A percentile compares a stretch with the other conserved stretches of the same genome.
These are phyloP conservation scores for Ochetophila trinervis DNA, from an alignment of 306 rosid species.

Conservation along the genomic window DNA sequence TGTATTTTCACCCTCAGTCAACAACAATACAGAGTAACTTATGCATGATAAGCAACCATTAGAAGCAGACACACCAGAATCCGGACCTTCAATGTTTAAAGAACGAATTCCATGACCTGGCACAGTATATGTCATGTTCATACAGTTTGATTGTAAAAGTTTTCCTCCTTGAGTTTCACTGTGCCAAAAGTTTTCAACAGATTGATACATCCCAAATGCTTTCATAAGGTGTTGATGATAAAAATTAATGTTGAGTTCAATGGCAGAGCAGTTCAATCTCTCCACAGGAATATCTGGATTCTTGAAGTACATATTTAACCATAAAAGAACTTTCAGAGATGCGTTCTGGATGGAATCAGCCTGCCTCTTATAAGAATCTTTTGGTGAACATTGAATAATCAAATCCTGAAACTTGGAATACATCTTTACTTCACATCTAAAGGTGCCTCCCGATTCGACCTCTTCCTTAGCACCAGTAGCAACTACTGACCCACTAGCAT, in stretches of 20 bases:
- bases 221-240: slow-evolving; percentile 31
- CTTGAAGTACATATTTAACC: slow-evolving; percentile 63
- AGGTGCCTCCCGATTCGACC: slow-evolving; percentile 42
- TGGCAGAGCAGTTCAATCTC: slow-evolving; percentile 43
- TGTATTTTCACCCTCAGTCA: slow-evolving; percentile 37
- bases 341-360: slow-evolving; percentile 74
- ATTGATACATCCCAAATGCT: slow-evolving; percentile 44
- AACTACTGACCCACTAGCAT: slow-evolving; percentile 35
- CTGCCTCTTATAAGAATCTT: slow-evolving; percentile 60
- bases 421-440: slow-evolving; percentile 62
- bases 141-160: slow-evolving; percentile 23
- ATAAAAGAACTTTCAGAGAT: slow-evolving; percentile 67
- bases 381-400: slow-evolving; percentile 63
- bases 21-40: slow-evolving; percentile 58
- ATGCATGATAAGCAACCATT: slow-evolving; percentile 70
- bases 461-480: slow-evolving; percentile 33
- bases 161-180: slow-evolving; percentile 33
- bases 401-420: slow-evolving; percentile 53
- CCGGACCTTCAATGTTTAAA: slow-evolving; percentile 60
- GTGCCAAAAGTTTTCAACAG: slow-evolving; percentile 36
- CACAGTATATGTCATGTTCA: slow-evolving; percentile 24
- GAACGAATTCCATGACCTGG: slow-evolving; percentile 27
- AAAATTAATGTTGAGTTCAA: slow-evolving; percentile 42
- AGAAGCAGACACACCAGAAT: slow-evolving; percentile 71
- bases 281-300: slow-evolving; percentile 41